These are phyloP conservation scores for Murraya paniculata DNA, from an alignment of 345 rosid genomes.

Conservation along the genomic window DNA sequence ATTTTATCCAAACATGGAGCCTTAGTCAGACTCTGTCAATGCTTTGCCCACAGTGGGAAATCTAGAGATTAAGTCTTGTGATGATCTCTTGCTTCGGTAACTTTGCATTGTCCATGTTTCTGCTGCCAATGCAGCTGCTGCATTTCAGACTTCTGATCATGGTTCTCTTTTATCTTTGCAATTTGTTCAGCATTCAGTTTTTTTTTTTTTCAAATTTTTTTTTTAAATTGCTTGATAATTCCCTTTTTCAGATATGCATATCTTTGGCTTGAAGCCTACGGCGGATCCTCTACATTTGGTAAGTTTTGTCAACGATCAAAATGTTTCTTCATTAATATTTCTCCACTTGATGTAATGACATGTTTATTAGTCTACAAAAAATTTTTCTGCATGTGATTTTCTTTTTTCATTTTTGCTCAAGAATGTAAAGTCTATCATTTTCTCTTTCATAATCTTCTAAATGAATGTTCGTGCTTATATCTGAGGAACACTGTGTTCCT, in stretches of 20 bases:
- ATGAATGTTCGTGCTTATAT: neutral
- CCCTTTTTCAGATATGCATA: conserved; percentile 54
- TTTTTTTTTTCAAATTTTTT: too few species aligned
- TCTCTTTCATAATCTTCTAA: neutral
- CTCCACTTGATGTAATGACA: neutral
- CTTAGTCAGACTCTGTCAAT: neutral
- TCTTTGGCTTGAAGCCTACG: conserved; percentile 65
- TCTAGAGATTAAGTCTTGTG: neutral
- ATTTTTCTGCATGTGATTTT: neutral
- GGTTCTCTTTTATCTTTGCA: neutral
- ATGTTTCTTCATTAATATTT: neutral
- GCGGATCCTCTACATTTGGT: conserved; percentile 61
- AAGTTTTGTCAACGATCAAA: conserved; percentile 12
- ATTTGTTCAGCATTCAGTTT: conserved; percentile 2
- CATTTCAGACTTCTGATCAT: neutral
- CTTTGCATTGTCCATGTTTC: neutral
- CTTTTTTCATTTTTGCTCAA: neutral
- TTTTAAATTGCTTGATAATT: conserved; percentile 5
- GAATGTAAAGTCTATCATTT: neutral
- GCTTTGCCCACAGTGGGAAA: neutral
- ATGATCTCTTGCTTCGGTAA: neutral
- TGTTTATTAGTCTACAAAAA: neutral
- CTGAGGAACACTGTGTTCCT: neutral
- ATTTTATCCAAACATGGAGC: neutral
- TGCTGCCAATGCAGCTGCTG: neutral